Base-by-base conservation (phyloP, 352 stramenopile genomes). In the Pythium oligandrum region DNA sequence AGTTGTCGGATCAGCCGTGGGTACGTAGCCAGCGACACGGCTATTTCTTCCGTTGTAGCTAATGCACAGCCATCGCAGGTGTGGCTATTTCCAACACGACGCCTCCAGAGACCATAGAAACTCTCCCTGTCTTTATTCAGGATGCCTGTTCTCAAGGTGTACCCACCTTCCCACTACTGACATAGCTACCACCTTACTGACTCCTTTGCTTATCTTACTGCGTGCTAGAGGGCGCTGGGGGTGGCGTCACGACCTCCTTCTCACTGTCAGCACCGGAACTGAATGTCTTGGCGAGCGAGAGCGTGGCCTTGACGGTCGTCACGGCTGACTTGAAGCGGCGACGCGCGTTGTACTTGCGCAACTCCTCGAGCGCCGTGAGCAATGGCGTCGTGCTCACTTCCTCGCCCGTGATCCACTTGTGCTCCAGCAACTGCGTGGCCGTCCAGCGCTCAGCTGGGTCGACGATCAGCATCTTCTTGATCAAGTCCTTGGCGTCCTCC, bases 281-380 rank as follows among this genome's bases (percentile, higher is more conserved):
- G 33, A 90, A 68, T 40, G 66, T 73, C 59, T 88, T 88, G 6
- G 80, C 83, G n/a, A 90, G 70, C 38, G 78, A 89, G 55, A 89
- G 86, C 11, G 79, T 88, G 45, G 77, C 74, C 63, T 86, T 89
- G 57, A 95, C 89, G 8, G 89, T 96, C 58, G 92, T 95, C 10
- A 98, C 83, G 2, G 90, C 90, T 34, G 86, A 87, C 66, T 95
- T 96, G 71, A 98, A 96, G 70, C 97, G 97, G 44, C 93, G 82
- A 40, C 93, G 95, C 32, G 89, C 93, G 64, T 97, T 97, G 73
- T 96, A 98, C 57, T 87, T 90, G 63, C 83, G 89, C 59, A 98
- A 75, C 56, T 97, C 72, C 40, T 81, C 65, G 51, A 98, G 72
- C 53, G 93, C 95, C 4, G 70, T 86, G 42, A 81, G 93, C 43